Evolutionary conservation across 1,284 basidiomycete genomes (phyloP), one percentile per base, ranked within the genome.

Genomic region (Agaricales sp.): DNA sequence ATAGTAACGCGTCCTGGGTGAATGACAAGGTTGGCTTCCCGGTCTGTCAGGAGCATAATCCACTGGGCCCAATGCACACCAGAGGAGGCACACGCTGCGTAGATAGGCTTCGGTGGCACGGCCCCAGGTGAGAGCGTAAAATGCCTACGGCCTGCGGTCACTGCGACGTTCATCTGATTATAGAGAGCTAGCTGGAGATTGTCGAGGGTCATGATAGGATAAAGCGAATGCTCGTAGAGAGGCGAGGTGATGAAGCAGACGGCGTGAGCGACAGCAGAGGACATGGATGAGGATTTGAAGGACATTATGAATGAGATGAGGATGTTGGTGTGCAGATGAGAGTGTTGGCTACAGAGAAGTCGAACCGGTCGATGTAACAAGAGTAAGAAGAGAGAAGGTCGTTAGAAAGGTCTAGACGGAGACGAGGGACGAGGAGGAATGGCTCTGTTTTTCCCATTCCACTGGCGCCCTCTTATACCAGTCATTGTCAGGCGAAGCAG

Each of bases 61-160:
- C 85, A 88, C 58, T 82, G 75, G 52, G 78, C 77, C 86, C 86
- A 88, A 55, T 84, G 78, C 26, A 88, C 72, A 52, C 76, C 75
- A 30, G 81, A 69, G 24, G 77, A 70, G 50, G 77, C 66, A 64
- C 84, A 87, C 13, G 85, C 80, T 48, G 75, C 67, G 67, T 84
- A 79, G 58, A 89, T 70, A 57, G 77, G 67, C 30, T 35, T 35
- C 30, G 45, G 30, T 80, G 78, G 45, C 85, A 84, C 37, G 86
- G 86, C 2, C 78, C 69, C 54, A 74, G 73, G 52, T 63, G 60
- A n/a, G 83, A 82, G 1, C 83, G 79, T 78, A 21, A 82, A 82
- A n/a, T 11, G n/a, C n/a, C n/a, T 35, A n/a, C 30, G 30, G 8
- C 30, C 30, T 35, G 30, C 8, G n/a, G 30, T n/a, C 11, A 35